phyloP scores from a whole-genome alignment of 148 eudicot genomes.

The Euryodendron excelsum region DNA sequence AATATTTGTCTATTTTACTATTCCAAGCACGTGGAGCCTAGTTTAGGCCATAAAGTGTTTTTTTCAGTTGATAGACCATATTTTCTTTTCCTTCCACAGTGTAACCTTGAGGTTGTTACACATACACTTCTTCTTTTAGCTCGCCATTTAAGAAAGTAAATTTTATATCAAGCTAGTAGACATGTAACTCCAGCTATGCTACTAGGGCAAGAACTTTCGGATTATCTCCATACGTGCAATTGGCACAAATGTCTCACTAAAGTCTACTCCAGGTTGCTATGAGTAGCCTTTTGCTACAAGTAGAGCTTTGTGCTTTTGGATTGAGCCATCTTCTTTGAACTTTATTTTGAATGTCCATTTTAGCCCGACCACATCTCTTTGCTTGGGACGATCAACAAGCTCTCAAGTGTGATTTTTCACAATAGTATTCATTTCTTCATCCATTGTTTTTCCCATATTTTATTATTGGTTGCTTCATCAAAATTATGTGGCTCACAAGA shows the following conservation, averaged over 20 bases:
- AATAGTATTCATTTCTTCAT: neutral
- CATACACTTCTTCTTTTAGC: neutral
- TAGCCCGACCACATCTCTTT: neutral
- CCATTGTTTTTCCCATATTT: constrained; percentile 7
- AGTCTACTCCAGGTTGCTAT: neutral
- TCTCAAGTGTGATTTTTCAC: neutral
- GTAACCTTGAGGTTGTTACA: neutral
- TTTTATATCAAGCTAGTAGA: neutral
- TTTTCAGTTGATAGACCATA: neutral
- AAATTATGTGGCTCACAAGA: constrained; percentile 11
- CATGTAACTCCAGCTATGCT: neutral
- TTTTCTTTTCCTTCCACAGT: neutral
- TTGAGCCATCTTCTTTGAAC: neutral
- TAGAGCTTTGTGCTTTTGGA: neutral
- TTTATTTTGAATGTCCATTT: neutral
- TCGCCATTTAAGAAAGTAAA: neutral
- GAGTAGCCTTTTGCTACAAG: neutral
- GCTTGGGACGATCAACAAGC: neutral
- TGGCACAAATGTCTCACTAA: neutral
- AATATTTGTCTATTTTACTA: constrained; percentile 2
- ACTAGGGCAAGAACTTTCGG: neutral
- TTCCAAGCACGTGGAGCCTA: neutral
- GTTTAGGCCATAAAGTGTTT: neutral
- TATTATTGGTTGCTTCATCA: neutral
- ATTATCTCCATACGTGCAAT: neutral